Percentiles rank a stretch among this genome's conserved stretches.
phyloP scores from a whole-genome alignment of 1,139 yeast genomes.

The Scheffersomyces illinoinensis region DNA sequence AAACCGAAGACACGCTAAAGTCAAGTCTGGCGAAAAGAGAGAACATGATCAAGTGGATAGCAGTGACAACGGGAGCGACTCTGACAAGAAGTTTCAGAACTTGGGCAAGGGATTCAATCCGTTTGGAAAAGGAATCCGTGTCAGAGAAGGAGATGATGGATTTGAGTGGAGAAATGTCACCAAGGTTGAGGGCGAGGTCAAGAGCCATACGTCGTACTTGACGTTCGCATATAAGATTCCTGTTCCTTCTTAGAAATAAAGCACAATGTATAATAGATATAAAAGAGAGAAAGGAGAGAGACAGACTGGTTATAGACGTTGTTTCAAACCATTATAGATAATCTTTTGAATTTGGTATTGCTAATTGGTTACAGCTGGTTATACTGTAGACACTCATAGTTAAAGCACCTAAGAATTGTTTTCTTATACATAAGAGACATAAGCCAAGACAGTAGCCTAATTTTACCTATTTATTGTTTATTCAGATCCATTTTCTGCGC shows the following conservation, averaged over 20 bases:
- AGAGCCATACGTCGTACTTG: slow-evolving; percentile 91
- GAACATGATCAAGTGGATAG: slow-evolving; percentile 13
- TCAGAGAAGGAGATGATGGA: slow-evolving; percentile 81
- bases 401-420: too few relatives aligned
- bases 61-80: slow-evolving; percentile 7
- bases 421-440: too few relatives aligned
- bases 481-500: not conserved
- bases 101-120: slow-evolving; percentile 74
- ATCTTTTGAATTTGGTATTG: too few relatives aligned
- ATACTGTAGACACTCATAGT: too few relatives aligned
- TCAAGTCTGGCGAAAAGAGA: slow-evolving; percentile 18
- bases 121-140: slow-evolving; percentile 80
- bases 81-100: slow-evolving; percentile 27
- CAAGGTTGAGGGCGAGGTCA: slow-evolving; percentile 78
- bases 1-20: slow-evolving; percentile 43
- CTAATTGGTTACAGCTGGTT: too few relatives aligned
- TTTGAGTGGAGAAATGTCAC: slow-evolving; percentile 84
- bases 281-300: not conserved
- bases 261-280: not conserved
- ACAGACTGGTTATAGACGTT: not conserved
- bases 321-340: not conserved
- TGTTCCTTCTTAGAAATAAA: not conserved
- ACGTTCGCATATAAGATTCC: slow-evolving; percentile 72
- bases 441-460: too few relatives aligned
- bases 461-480: too few relatives aligned